Evolutionary conservation across 108 stramenopile genomes (phyloP).

Genomic region (Skeletonema potamos): DNA sequence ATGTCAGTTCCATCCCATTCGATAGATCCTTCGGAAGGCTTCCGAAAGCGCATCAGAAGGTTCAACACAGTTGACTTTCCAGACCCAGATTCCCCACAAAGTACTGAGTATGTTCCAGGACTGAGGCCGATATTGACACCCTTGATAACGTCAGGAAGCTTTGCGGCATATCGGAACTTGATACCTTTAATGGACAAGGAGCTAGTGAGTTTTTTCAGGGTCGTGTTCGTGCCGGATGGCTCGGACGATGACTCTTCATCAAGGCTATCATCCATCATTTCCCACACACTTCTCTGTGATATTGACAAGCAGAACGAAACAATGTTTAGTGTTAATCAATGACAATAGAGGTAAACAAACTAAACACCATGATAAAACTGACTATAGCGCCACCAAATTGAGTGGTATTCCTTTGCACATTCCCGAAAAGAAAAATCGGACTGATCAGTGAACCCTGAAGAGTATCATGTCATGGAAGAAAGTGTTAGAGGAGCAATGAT

Average conservation of each 20-base stretch:
- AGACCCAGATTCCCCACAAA: slow-evolving; percentile 6
- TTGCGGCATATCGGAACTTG: slow-evolving; percentile 2
- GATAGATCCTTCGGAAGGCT: not conserved
- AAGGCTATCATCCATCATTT: not conserved
- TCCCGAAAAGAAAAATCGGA: no score
- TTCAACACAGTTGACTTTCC: slow-evolving; percentile 3
- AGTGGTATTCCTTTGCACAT: no score
- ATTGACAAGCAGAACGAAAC: not conserved
- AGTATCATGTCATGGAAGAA: no score
- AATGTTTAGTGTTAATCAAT: no score
- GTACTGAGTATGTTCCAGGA: slow-evolving; percentile 1
- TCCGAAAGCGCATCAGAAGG: not conserved
- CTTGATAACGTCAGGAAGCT: slow-evolving; percentile 3
- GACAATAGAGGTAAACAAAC: no score
- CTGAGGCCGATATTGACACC: not conserved
- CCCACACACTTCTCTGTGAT: not conserved
- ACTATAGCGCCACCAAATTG: no score
- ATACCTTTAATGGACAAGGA: slow-evolving; percentile 6
- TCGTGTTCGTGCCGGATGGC: not conserved
- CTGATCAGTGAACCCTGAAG: no score
- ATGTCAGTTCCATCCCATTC: slow-evolving; percentile 14
- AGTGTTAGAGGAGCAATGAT: not conserved
- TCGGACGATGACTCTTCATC: not conserved
- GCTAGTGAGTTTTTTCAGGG: not conserved
- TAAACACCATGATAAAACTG: no score